A percentile compares a stretch with the other conserved stretches of the same genome.
phyloP scores from a whole-genome alignment of 2,329 filamentous ascomycete species.

The Ceratocystis eucalypticola region DNA sequence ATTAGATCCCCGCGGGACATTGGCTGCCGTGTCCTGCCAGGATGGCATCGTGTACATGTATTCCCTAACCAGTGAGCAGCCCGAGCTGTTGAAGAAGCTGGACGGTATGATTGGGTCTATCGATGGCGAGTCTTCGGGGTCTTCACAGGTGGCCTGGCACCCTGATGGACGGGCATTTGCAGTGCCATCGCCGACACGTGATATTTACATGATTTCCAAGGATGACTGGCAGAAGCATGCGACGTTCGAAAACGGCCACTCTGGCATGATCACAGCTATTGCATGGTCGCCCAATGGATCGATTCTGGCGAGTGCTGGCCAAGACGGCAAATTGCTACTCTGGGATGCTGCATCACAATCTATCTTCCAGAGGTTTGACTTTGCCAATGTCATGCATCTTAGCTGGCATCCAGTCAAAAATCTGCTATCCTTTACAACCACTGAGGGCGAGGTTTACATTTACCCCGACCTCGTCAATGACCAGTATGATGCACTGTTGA shows the following conservation, averaged over 20 bases:
- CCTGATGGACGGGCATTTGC: conserved; percentile 88
- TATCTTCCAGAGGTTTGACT: conserved; percentile 63
- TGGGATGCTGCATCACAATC: conserved; percentile 88
- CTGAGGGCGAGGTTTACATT: conserved; percentile 86
- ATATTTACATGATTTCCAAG: conserved; percentile 77
- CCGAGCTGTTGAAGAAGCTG: conserved; percentile 67
- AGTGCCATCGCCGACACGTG: conserved; percentile 64
- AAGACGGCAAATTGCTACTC: conserved; percentile 56
- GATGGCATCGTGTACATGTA: conserved; percentile 89
- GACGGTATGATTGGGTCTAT: conserved; percentile 72
- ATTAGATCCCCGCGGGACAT: conserved; percentile 68
- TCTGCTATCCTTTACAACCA: conserved; percentile 79
- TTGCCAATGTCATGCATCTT: conserved; percentile 71
- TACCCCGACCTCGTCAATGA: conserved; percentile 55
- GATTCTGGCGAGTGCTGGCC: conserved; percentile 58
- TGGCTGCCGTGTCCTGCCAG: conserved; percentile 68
- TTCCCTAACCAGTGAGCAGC: conserved; percentile 62
- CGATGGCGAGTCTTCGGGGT: conserved; percentile 49
- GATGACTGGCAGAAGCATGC: conserved; percentile 82
- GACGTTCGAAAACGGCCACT: conserved; percentile 64
- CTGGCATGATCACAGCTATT: conserved; percentile 70
- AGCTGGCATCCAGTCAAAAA: conserved; percentile 88
- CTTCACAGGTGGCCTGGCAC: conserved; percentile 72
- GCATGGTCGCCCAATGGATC: conserved; percentile 94
- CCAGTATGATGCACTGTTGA: conserved; percentile 43